These are phyloP conservation scores for Pelagomonas calceolata DNA, from an alignment of 108 stramenopile genomes.

Conservation along the genomic window DNA sequence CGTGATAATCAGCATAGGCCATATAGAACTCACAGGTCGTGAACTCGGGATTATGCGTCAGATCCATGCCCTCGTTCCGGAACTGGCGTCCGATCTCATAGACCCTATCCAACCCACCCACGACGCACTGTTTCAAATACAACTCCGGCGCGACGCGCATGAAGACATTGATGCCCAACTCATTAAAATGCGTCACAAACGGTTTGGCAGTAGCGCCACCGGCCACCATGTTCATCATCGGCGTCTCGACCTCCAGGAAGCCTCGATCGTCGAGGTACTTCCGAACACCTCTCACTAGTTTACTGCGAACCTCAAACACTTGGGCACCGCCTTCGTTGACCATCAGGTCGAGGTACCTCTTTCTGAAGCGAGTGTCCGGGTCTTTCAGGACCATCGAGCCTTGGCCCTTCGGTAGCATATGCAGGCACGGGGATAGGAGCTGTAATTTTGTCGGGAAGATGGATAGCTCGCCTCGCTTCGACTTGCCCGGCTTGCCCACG, in stretches of 20 bases:
- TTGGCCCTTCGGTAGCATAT: conserved; percentile 91
- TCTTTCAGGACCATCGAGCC: conserved; percentile 9
- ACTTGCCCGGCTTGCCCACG: conserved; percentile 75
- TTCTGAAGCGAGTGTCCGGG: conserved; percentile 74
- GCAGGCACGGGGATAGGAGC: conserved; percentile 91
- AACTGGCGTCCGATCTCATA: conserved; percentile 99
- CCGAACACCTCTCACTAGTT: conserved; percentile 83
- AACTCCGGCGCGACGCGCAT: conserved; percentile 93
- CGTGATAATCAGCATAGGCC: conserved; percentile 98
- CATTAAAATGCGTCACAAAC: conserved; percentile 96
- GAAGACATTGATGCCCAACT: conserved; percentile 82
- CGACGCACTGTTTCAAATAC: conserved; percentile 92
- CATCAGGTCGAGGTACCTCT: conserved; percentile 96
- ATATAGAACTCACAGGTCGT: conserved; percentile 97
- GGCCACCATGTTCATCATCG: conserved; percentile 99
- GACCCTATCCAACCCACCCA: conserved; percentile 96
- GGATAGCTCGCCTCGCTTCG: conserved; percentile 90
- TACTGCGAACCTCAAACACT: conserved; percentile 71
- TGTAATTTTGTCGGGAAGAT: conserved; percentile 71
- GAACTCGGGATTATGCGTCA: conserved; percentile 99
- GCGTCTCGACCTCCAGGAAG: conserved; percentile 98
- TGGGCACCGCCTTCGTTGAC: conserved; percentile 76
- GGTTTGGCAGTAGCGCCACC: conserved; percentile 96
- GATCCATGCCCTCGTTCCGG: conserved; percentile 98
- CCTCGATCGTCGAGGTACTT: conserved; percentile 81